Evolutionary conservation across 345 rosid species (phyloP).

Genomic region (Sonneratia caseolaris): DNA sequence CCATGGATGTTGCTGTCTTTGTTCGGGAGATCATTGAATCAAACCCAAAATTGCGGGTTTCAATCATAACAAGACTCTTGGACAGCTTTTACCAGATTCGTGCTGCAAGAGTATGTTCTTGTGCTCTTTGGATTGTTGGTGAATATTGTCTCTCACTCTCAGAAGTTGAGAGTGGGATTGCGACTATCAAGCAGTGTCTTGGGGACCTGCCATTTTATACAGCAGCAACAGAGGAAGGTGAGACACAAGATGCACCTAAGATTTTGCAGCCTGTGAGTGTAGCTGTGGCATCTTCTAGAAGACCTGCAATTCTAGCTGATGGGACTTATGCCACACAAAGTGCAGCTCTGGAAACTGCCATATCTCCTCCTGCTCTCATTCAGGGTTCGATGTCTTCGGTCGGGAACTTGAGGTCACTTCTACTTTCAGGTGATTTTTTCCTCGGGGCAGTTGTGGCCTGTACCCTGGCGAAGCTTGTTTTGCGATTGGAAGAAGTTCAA

Average conservation of each 20-base stretch:
- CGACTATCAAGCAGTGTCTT: slow-evolving; percentile 74
- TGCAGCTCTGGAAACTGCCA: slow-evolving; percentile 86
- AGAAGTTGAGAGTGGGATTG: slow-evolving; percentile 73
- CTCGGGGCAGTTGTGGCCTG: slow-evolving; percentile 94
- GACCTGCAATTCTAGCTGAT: slow-evolving; percentile 81
- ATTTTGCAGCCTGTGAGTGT: slow-evolving; percentile 44
- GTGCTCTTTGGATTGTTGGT: slow-evolving; percentile 90
- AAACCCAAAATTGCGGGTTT: slow-evolving; percentile 72
- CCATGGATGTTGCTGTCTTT: slow-evolving; percentile 65
- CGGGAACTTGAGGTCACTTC: slow-evolving; percentile 79
- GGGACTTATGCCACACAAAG: slow-evolving; percentile 89
- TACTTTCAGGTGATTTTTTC: slow-evolving; percentile 91
- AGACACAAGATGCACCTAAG: slow-evolving; percentile 49
- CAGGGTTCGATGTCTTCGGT: slow-evolving; percentile 59
- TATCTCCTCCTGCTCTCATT: slow-evolving; percentile 59
- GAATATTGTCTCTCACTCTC: slow-evolving; percentile 81
- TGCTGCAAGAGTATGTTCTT: slow-evolving; percentile 79
- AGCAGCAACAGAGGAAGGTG: slow-evolving; percentile 51
- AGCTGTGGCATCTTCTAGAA: slow-evolving; percentile 56
- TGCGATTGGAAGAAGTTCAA: slow-evolving; percentile 94
- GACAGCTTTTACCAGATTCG: slow-evolving; percentile 87
- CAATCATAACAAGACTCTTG: slow-evolving; percentile 69
- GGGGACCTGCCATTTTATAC: slow-evolving; percentile 79
- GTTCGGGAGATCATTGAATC: slow-evolving; percentile 88
- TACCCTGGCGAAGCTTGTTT: slow-evolving; percentile 77